Percentiles rank a stretch among this genome's conserved stretches.
These are phyloP conservation scores for Hippophae tibetana DNA, from an alignment of 306 rosid species.

Conservation along the genomic window DNA sequence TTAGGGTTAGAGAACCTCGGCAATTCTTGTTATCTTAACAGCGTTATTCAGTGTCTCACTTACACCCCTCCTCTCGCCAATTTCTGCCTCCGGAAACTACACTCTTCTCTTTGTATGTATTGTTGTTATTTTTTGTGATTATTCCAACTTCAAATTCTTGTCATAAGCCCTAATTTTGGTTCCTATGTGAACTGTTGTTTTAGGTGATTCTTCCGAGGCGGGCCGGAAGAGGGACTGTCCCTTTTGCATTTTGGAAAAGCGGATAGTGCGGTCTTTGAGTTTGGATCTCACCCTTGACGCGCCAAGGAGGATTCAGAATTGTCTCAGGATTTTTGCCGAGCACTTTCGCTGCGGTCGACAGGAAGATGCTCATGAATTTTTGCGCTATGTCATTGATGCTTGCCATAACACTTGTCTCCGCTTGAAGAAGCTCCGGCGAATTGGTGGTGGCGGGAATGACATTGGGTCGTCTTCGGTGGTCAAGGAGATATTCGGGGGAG, in stretches of 20 bases:
- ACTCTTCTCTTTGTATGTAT: constrained; percentile 59
- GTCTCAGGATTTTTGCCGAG: constrained; percentile 64
- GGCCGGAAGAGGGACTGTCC: constrained; percentile 68
- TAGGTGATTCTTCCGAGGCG: constrained; percentile 64
- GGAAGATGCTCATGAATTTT: constrained; percentile 96
- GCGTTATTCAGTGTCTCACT: constrained; percentile 99
- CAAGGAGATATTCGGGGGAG: constrained; percentile 88
- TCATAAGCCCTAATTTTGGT: neutral
- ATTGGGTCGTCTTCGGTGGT: constrained; percentile 40
- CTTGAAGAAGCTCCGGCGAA: constrained; percentile 60
- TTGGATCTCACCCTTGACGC: constrained; percentile 59
- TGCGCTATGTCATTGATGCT: constrained; percentile 87
- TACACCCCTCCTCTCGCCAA: constrained; percentile 99
- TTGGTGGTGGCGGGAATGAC: neutral
- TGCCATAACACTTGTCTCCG: constrained; percentile 92
- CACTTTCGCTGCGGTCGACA: constrained; percentile 78
- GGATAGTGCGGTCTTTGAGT: constrained; percentile 62
- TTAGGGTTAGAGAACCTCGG: constrained; percentile 90
- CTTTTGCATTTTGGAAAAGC: constrained; percentile 76
- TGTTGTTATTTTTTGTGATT: neutral
- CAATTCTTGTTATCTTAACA: constrained; percentile 95
- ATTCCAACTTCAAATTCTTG: neutral
- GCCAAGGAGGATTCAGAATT: constrained; percentile 66
- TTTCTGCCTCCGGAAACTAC: constrained; percentile 82
- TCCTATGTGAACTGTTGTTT: neutral